phyloP scores from a whole-genome alignment of 2,329 filamentous ascomycete species.

The Gnomoniopsis sp. region DNA sequence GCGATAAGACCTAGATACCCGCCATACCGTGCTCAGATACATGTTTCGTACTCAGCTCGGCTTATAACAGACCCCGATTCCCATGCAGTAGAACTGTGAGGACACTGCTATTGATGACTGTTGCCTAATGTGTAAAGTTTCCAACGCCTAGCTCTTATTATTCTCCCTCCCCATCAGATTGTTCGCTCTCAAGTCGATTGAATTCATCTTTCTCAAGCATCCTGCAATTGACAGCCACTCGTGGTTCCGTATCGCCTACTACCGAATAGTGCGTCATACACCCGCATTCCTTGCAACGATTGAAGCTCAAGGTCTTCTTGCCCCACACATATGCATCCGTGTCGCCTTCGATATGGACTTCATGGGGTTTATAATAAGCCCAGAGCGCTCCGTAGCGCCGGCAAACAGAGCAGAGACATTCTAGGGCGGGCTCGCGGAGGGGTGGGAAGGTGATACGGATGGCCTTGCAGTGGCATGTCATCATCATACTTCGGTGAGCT shows the following conservation, averaged over 20 bases:
- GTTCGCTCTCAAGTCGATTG: neutral
- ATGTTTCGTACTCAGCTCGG: too few relatives aligned
- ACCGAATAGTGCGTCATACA: neutral
- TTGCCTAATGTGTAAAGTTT: too few relatives aligned
- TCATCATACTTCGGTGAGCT: neutral
- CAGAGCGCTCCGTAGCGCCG: neutral
- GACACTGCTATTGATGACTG: too few relatives aligned
- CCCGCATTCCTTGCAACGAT: neutral
- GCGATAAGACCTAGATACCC: too few relatives aligned
- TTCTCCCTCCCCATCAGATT: neutral
- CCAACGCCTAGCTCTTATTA: too few relatives aligned
- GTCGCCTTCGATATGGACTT: neutral
- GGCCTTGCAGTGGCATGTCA: neutral
- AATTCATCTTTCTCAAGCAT: neutral
- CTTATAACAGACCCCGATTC: too few relatives aligned
- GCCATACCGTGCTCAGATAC: too few relatives aligned
- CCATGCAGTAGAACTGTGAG: too few relatives aligned
- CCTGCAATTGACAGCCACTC: neutral
- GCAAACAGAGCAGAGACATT: neutral
- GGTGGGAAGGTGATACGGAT: neutral
- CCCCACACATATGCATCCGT: neutral
- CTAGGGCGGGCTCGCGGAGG: neutral
- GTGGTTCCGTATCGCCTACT: neutral
- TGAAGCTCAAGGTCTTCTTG: neutral
- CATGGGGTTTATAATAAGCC: neutral